A percentile compares a stretch with the other conserved stretches of the same genome.
Conservation (phyloP, 2,329 filamentous ascomycete genomes). For the Apiospora sp. region DNA sequence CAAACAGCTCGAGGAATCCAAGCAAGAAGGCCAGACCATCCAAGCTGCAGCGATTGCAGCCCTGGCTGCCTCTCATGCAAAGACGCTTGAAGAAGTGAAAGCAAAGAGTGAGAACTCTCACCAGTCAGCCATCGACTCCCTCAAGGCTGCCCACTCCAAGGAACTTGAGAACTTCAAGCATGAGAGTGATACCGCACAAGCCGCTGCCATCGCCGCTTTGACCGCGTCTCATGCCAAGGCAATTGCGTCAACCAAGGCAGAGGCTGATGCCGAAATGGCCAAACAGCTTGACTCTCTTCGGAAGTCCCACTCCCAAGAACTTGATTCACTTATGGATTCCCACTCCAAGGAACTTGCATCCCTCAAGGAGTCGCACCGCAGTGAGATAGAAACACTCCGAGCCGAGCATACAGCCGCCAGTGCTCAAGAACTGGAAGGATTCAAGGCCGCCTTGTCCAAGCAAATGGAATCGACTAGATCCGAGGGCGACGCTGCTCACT, state of each 20-base stretch:
- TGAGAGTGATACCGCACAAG: constrained; percentile 35
- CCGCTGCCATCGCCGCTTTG: constrained; percentile 32
- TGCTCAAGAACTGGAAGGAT: constrained; percentile 41
- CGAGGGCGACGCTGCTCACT: constrained; percentile 31
- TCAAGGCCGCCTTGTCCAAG: constrained; percentile 42
- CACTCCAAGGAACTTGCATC: constrained; percentile 39
- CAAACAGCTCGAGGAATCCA: constrained; percentile 39
- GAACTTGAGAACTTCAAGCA: constrained; percentile 38
- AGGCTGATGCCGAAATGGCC: constrained; percentile 28
- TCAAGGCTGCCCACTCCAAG: constrained; percentile 37
- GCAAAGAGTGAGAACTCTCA: constrained; percentile 32
- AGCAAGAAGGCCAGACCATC: constrained; percentile 37
- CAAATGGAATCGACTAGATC: constrained; percentile 43
- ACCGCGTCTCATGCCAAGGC: constrained; percentile 21
- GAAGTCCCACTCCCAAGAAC: constrained; percentile 39
- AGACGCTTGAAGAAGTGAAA: constrained; percentile 22
- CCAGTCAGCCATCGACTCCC: constrained; percentile 35
- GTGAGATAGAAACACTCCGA: constrained; percentile 40
- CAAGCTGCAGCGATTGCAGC: constrained; percentile 16
- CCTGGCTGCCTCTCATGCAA: constrained; percentile 24
- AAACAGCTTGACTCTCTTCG: constrained; percentile 40
- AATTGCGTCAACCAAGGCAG: constrained; percentile 19
- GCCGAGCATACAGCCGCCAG: constrained; percentile 40
- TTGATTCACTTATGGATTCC: constrained; percentile 34
- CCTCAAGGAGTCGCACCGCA: constrained; percentile 39